Conservation (phyloP, 2,329 filamentous ascomycete genomes). For the Ophiostoma fasciatum region DNA sequence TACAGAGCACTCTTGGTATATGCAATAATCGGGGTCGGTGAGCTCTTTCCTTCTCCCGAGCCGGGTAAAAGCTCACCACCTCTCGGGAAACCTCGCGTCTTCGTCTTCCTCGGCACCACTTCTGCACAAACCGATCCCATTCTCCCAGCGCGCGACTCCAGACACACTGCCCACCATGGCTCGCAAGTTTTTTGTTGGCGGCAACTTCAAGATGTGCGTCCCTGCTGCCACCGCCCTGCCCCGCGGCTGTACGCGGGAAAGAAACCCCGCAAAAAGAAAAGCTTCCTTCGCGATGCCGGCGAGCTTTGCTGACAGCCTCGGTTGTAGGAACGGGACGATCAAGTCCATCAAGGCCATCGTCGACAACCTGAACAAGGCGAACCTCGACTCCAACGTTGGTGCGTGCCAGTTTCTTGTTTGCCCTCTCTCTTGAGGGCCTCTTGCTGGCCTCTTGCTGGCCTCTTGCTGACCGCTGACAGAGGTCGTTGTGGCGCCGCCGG, state of each 20-base stretch:
- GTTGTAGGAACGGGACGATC: slow-evolving; percentile 74
- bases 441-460: no score
- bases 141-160: not conserved
- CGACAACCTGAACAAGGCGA: slow-evolving; percentile 71
- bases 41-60: no score
- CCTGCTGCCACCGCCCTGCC: slow-evolving; percentile 15
- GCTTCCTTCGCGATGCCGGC: slow-evolving; percentile 8
- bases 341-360: slow-evolving; percentile 86
- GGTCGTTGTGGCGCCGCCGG: slow-evolving; percentile 84
- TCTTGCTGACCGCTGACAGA: slow-evolving; percentile 37
- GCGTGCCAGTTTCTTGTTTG: slow-evolving; percentile 22
- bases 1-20: no score
- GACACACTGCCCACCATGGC: slow-evolving; percentile 50
- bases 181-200: slow-evolving; percentile 94
- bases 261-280: slow-evolving; percentile 15
- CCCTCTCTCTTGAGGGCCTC: no score
- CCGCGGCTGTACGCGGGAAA: not conserved
- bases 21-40: no score
- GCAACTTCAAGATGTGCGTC: slow-evolving; percentile 97
- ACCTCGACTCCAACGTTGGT: slow-evolving; percentile 64
- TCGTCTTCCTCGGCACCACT: no score
- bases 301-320: not conserved
- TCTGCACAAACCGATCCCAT: no score
- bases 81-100: no score
- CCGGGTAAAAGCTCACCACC: no score